Conservation (phyloP, 179 eudicot genomes). For the Beta lomatogona region DNA sequence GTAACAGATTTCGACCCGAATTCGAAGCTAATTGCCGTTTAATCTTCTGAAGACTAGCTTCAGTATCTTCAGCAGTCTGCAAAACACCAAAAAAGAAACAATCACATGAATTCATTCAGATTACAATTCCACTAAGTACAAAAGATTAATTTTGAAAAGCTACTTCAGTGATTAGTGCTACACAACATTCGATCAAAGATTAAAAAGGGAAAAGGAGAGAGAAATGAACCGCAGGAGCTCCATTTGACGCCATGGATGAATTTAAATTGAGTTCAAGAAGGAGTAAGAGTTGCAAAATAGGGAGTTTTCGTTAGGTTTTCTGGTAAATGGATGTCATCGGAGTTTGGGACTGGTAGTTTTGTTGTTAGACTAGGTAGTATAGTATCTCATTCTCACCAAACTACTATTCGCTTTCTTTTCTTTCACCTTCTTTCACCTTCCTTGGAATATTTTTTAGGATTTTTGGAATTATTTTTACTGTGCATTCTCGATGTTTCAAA, state of each 20-base stretch:
- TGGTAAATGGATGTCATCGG: not conserved
- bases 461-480: no score
- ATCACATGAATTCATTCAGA: not conserved
- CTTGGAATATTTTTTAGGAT: no score
- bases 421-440: no score
- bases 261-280: not conserved
- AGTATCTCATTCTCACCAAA: not conserved
- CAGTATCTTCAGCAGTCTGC: slow-evolving; percentile 66
- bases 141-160: not conserved
- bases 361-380: not conserved
- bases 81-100: not conserved
- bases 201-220: not conserved
- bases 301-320: not conserved
- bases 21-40: slow-evolving; percentile 84
- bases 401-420: not conserved
- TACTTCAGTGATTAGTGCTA: not conserved
- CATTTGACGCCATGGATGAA: slow-evolving; percentile 55
- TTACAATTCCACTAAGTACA: not conserved
- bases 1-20: slow-evolving; percentile 80
- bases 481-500: no score
- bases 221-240: slow-evolving; percentile 46
- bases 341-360: slow-evolving; percentile 8
- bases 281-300: no score
- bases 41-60: slow-evolving; percentile 78
- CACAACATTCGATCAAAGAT: not conserved